Evolutionary conservation across 805 yeast species (phyloP).

Genomic region (Barnettozyma botsteinii): DNA sequence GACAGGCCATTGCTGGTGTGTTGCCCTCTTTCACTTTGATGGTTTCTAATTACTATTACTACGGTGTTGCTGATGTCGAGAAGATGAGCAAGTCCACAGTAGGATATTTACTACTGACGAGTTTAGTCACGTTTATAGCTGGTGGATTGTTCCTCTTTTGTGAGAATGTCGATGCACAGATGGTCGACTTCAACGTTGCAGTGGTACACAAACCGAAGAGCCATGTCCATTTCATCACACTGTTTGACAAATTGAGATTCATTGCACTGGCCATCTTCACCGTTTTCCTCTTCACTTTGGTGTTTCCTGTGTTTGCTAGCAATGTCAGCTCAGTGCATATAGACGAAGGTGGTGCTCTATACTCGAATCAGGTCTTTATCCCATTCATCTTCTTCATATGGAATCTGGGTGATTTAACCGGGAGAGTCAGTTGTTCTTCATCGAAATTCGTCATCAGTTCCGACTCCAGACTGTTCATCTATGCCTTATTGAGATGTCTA

Average conservation of each 20-base stretch:
- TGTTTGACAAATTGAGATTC: slow-evolving; percentile 57
- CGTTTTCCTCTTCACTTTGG: slow-evolving; percentile 66
- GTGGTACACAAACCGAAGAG: slow-evolving; percentile 9
- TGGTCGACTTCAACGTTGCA: slow-evolving; percentile 17
- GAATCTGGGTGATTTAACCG: slow-evolving; percentile 85
- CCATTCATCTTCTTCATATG: slow-evolving; percentile 80
- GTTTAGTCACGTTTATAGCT: slow-evolving; percentile 39
- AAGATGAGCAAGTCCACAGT: slow-evolving; percentile 15
- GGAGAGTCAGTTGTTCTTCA: slow-evolving; percentile 63
- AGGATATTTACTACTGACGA: slow-evolving; percentile 46
- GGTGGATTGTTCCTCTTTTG: slow-evolving; percentile 35
- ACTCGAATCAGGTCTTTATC: slow-evolving; percentile 40
- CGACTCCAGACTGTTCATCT: slow-evolving; percentile 42
- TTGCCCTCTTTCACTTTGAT: slow-evolving; percentile 73
- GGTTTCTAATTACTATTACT: slow-evolving; percentile 37
- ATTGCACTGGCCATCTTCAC: slow-evolving; percentile 67
- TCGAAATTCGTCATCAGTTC: slow-evolving; percentile 36
- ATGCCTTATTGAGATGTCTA: slow-evolving; percentile 48
- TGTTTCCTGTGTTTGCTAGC: slow-evolving; percentile 89
- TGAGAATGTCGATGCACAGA: slow-evolving; percentile 20
- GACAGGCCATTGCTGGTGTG: slow-evolving; percentile 93
- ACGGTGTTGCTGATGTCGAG: slow-evolving; percentile 15
- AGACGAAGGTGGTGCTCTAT: slow-evolving; percentile 13
- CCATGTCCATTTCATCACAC: slow-evolving; percentile 52
- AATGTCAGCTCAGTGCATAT: slow-evolving; percentile 48